These are phyloP conservation scores for Yamadazyma sp. DNA, from an alignment of 1,139 yeast genomes.

Conservation along the genomic window DNA sequence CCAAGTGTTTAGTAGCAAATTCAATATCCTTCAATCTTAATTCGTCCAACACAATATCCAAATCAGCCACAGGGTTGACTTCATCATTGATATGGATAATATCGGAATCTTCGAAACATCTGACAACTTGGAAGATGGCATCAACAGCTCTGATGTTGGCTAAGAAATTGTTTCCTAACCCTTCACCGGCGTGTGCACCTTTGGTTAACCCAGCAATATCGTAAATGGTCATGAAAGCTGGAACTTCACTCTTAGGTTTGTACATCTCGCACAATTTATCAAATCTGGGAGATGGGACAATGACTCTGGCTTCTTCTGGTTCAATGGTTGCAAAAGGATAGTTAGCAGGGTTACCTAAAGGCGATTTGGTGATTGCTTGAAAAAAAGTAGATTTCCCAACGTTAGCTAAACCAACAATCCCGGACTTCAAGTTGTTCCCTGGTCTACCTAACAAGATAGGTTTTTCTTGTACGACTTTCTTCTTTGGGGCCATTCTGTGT, in stretches of 20 bases:
- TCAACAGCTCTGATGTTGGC: slow-evolving; percentile 98
- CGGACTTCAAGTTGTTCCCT: slow-evolving; percentile 93
- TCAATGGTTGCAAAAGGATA: slow-evolving; percentile 98
- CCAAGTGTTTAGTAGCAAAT: slow-evolving; percentile 88
- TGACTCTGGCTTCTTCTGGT: slow-evolving; percentile 97
- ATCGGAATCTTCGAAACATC: slow-evolving; percentile 98
- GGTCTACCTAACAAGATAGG: slow-evolving; percentile 96
- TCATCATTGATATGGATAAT: slow-evolving; percentile 98
- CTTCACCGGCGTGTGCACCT: slow-evolving; percentile 98
- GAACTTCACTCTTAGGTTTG: slow-evolving; percentile 84
- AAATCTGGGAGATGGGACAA: slow-evolving; percentile 91
- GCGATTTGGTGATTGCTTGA: slow-evolving; percentile 86
- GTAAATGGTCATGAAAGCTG: slow-evolving; percentile 90
- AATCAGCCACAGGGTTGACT: slow-evolving; percentile 93
- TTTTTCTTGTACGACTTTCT: slow-evolving; percentile 79
- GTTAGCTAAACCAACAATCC: slow-evolving; percentile 96
- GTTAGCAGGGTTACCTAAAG: slow-evolving; percentile 97
- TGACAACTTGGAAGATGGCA: slow-evolving; percentile 95
- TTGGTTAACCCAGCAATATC: slow-evolving; percentile 98
- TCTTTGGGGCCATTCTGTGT: slow-evolving; percentile 92
- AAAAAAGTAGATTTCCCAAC: slow-evolving; percentile 93
- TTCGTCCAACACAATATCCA: slow-evolving; percentile 89
- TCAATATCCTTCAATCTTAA: slow-evolving; percentile 96
- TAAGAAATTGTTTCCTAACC: slow-evolving; percentile 96
- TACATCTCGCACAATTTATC: slow-evolving; percentile 71